Percentiles rank a stretch among this genome's conserved stretches.
phyloP scores from a whole-genome alignment of 148 eudicot genomes.

The Fagopyrum tataricum region DNA sequence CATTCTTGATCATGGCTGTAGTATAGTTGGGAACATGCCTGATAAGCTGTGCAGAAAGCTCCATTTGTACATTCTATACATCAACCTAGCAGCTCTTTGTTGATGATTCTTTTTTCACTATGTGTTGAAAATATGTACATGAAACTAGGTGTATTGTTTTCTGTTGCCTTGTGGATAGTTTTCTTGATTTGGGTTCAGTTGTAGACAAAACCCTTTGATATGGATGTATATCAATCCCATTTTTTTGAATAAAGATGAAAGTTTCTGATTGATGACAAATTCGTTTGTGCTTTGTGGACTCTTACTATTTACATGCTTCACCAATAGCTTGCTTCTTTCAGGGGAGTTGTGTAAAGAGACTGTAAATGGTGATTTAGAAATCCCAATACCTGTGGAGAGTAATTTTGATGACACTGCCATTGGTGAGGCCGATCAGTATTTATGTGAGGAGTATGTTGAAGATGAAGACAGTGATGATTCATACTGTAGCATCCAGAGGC shows the following conservation, averaged over 20 bases:
- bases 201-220: background rate
- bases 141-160: background rate
- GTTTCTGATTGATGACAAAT: background rate
- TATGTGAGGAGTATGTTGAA: constrained; percentile 39
- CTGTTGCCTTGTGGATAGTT: background rate
- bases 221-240: background rate
- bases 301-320: background rate
- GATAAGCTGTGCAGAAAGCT: constrained; percentile 16
- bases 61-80: constrained; percentile 21
- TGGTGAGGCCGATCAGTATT: constrained; percentile 21
- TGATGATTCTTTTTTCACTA: constrained; percentile 11
- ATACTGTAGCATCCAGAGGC: constrained; percentile 50
- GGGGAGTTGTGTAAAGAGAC: constrained; percentile 38
- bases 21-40: constrained; percentile 11
- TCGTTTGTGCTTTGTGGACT: constrained; percentile 2
- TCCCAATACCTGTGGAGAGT: constrained; percentile 19
- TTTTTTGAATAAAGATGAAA: background rate
- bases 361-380: constrained; percentile 28
- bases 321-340: constrained; percentile 24
- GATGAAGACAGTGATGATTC: constrained; percentile 73
- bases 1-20: background rate
- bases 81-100: constrained; percentile 15
- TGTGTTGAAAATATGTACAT: constrained; percentile 10
- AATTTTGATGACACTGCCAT: constrained; percentile 16
- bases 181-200: background rate